phyloP scores from a whole-genome alignment of 139 green algal genomes.

The Tetraselmis chui region DNA sequence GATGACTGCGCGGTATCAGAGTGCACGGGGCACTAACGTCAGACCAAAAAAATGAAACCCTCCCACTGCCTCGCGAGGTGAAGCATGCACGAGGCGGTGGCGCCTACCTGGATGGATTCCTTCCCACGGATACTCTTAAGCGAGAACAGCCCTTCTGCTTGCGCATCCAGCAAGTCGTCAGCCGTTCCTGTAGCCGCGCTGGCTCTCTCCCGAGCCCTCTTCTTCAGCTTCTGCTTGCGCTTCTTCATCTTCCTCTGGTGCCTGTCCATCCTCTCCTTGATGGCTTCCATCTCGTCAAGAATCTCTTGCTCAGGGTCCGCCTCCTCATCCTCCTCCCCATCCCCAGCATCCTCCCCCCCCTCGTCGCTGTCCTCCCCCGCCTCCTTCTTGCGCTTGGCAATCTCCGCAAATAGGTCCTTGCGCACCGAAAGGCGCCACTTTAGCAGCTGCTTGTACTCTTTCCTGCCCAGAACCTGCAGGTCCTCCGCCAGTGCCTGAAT shows the following conservation, averaged over 20 bases:
- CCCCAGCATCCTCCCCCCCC: constrained; percentile 4
- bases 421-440: constrained; percentile 60
- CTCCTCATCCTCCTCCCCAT: constrained; percentile 13
- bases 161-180: constrained; percentile 6
- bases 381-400: constrained; percentile 12
- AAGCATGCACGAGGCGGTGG: too few species aligned
- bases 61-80: too few species aligned
- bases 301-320: constrained; percentile 65
- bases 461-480: constrained; percentile 86
- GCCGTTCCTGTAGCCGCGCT: background rate
- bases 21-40: too few species aligned
- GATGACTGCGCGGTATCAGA: too few species aligned
- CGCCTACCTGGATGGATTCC: background rate
- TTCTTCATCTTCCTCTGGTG: constrained; percentile 39
- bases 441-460: constrained; percentile 97
- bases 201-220: constrained; percentile 61
- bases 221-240: constrained; percentile 63
- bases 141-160: constrained; percentile 36
- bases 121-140: constrained; percentile 12
- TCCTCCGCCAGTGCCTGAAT: constrained; percentile 77
- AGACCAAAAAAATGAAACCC: too few species aligned
- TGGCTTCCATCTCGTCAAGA: constrained; percentile 81
- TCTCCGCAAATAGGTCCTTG: constrained; percentile 23
- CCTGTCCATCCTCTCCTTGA: constrained; percentile 59
- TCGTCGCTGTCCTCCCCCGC: constrained; percentile 3